phyloP scores from a whole-genome alignment of 306 rosid genomes.

The Glycyrrhiza uralensis region DNA sequence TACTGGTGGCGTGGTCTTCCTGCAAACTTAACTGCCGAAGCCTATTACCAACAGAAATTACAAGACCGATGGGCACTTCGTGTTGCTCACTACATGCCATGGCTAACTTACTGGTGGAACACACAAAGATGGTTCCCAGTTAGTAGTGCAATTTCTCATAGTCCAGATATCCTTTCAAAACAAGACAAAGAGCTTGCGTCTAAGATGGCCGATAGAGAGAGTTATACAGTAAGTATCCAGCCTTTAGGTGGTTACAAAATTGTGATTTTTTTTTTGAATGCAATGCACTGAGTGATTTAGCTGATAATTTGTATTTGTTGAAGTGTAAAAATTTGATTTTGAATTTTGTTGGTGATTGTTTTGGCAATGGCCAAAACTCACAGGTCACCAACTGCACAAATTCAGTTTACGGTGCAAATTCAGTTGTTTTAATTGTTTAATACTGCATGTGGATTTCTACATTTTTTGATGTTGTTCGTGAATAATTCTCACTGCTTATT shows the following conservation, averaged over 20 bases:
- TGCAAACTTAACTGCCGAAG: conserved; percentile 54
- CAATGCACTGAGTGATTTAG: background rate
- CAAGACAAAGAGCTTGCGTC: conserved; percentile 29
- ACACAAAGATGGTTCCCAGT: conserved; percentile 79
- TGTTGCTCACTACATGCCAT: conserved; percentile 68
- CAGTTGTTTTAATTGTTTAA: background rate
- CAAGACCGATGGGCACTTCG: conserved; percentile 77
- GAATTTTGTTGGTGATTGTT: background rate
- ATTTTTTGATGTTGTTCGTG: background rate
- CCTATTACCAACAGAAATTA: conserved; percentile 26
- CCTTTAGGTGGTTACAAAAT: conserved; percentile 1
- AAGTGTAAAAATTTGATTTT: background rate
- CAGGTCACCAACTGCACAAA: background rate
- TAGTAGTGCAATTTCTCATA: background rate
- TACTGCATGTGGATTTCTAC: conserved; percentile 10
- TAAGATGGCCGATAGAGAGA: background rate
- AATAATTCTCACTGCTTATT: background rate
- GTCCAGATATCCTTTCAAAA: conserved; percentile 22
- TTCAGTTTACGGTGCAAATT: background rate
- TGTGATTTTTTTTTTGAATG: background rate
- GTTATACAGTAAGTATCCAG: conserved; percentile 27
- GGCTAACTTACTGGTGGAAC: conserved; percentile 95
- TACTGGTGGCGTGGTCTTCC: conserved; percentile 89
- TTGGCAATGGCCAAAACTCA: conserved; percentile 11
- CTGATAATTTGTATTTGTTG: conserved; percentile 9